These are phyloP conservation scores for Groenewaldozyma salmanticensis DNA, from an alignment of 805 yeast genomes.

Conservation along the genomic window DNA sequence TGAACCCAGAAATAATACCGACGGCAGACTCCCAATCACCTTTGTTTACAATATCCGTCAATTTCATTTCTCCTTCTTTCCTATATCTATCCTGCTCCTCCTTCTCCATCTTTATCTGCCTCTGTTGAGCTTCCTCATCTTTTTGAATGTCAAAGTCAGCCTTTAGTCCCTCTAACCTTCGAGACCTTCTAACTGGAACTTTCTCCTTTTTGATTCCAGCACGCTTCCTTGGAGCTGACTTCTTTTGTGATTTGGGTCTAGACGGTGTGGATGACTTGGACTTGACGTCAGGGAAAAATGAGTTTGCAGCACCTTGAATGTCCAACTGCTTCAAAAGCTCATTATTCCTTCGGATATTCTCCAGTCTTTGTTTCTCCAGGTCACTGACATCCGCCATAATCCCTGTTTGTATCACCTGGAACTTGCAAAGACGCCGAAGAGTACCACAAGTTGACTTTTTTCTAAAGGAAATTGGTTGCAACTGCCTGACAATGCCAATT, in stretches of 20 bases:
- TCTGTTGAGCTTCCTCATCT: slow-evolving; percentile 19
- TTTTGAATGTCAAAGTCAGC: slow-evolving; percentile 41
- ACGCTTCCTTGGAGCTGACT: slow-evolving; percentile 3
- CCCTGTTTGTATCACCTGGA: too few species aligned
- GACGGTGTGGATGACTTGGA: slow-evolving; percentile 24
- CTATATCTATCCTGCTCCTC: slow-evolving; percentile 44
- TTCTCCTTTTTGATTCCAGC: slow-evolving; percentile 17
- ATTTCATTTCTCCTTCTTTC: slow-evolving; percentile 31
- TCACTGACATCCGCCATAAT: slow-evolving; percentile 21
- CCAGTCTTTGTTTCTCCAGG: slow-evolving; percentile 24
- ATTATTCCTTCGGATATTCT: slow-evolving; percentile 65
- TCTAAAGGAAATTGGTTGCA: neutral
- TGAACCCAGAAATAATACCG: slow-evolving; percentile 20
- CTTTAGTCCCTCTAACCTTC: slow-evolving; percentile 66
- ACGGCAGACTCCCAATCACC: slow-evolving; percentile 32
- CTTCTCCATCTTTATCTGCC: slow-evolving; percentile 7
- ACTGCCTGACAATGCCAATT: neutral
- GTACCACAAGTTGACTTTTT: too few species aligned
- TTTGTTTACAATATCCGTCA: slow-evolving; percentile 21
- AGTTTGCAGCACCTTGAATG: slow-evolving; percentile 46
- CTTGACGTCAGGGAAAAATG: slow-evolving; percentile 37
- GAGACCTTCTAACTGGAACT: slow-evolving; percentile 62
- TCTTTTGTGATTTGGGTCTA: slow-evolving; percentile 16
- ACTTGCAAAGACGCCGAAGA: neutral
- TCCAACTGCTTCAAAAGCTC: slow-evolving; percentile 64